Conservation (phyloP, 305 asterid species). For the Andrographis paniculata region DNA sequence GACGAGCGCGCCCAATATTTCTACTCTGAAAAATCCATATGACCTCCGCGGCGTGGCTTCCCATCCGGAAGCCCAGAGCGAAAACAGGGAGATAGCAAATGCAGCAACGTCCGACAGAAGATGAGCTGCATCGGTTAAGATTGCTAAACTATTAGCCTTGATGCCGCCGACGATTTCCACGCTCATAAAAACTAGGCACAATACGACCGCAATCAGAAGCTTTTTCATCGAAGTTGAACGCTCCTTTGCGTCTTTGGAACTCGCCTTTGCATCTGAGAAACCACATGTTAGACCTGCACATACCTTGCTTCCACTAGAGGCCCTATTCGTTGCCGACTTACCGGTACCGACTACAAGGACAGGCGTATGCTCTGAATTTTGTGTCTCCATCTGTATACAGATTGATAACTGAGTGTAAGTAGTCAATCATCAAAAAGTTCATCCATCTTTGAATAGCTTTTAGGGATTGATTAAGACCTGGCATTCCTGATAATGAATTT, state of each 20-base stretch:
- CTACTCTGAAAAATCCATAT: slow-evolving; percentile 79
- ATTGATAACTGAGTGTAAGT: too few relatives aligned
- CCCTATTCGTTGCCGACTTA: slow-evolving; percentile 24
- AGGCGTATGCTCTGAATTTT: slow-evolving; percentile 30
- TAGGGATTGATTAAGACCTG: too few relatives aligned
- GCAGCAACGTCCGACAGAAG: slow-evolving; percentile 82
- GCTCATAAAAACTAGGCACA: slow-evolving; percentile 63
- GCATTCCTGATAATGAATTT: too few relatives aligned
- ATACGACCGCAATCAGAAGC: slow-evolving; percentile 44
- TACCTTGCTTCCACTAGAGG: slow-evolving; percentile 30
- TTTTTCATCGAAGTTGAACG: slow-evolving; percentile 56
- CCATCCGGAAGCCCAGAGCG: slow-evolving; percentile 93
- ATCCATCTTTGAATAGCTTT: too few relatives aligned
- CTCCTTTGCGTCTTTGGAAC: slow-evolving; percentile 53
- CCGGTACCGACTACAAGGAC: slow-evolving; percentile 35
- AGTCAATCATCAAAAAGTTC: too few relatives aligned
- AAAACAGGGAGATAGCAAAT: slow-evolving; percentile 75
- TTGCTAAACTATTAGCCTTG: slow-evolving; percentile 75
- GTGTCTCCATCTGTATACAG: slow-evolving; percentile 42
- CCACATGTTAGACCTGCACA: slow-evolving; percentile 69
- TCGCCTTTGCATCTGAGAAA: slow-evolving; percentile 48
- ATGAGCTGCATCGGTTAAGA: slow-evolving; percentile 80
- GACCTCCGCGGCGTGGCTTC: slow-evolving; percentile 86
- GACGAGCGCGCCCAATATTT: slow-evolving; percentile 74
- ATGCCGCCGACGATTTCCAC: slow-evolving; percentile 72